Evolutionary conservation across 345 rosid genomes (phyloP).

Genomic region (Trapa incisa): DNA sequence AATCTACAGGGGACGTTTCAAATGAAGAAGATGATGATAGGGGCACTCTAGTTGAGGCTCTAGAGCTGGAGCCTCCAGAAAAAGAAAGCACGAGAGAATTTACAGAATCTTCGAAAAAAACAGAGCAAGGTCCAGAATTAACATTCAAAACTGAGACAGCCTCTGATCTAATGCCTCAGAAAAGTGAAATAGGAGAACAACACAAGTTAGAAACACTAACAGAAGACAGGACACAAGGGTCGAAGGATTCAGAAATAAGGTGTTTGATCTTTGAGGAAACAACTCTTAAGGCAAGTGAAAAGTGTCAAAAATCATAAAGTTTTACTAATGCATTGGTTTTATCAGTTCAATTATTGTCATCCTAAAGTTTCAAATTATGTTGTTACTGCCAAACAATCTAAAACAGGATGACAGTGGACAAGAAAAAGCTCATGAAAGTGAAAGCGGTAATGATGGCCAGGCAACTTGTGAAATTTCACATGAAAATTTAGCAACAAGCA

Average conservation of each 20-base stretch:
- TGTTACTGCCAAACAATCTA: neutral
- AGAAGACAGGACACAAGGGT: neutral
- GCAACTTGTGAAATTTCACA: neutral
- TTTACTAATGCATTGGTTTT: neutral
- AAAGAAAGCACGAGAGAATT: neutral
- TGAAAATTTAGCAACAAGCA: neutral
- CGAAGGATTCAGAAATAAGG: conserved; percentile 3
- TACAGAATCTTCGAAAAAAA: neutral
- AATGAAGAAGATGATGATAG: neutral
- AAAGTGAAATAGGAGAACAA: neutral
- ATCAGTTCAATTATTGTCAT: neutral
- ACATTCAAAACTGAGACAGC: neutral
- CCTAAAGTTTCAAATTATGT: neutral
- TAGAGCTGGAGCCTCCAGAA: neutral
- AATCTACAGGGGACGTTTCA: conserved; percentile 4
- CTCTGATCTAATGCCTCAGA: neutral
- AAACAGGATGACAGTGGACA: neutral
- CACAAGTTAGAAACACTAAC: neutral
- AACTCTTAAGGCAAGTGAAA: neutral
- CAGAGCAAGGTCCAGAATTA: neutral
- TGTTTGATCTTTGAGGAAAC: neutral
- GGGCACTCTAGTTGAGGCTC: neutral
- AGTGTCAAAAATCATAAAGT: neutral
- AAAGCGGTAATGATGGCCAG: neutral
- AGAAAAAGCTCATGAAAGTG: conserved; percentile 3